Percentiles rank a stretch among this genome's conserved stretches.
Conservation (phyloP, 164 flowering plant genomes). For the Saururus chinensis region DNA sequence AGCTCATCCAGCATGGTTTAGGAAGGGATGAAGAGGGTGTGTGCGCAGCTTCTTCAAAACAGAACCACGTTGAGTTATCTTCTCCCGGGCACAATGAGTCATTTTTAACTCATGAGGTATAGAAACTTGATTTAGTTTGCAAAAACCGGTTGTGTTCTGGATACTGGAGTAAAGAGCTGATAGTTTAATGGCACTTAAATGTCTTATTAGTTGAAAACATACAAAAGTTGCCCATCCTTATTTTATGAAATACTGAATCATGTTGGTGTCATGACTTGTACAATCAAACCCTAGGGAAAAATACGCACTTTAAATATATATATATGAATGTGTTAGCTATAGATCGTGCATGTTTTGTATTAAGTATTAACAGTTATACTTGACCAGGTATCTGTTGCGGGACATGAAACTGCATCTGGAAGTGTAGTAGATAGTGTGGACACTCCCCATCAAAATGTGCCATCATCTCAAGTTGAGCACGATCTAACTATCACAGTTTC, state of each 20-base stretch:
- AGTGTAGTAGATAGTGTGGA: background rate
- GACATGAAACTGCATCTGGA: conserved; percentile 5
- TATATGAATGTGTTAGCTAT: background rate
- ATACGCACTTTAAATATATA: too few species aligned
- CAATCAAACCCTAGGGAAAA: too few species aligned
- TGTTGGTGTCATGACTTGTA: background rate
- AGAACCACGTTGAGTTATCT: background rate
- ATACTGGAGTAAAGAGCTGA: background rate
- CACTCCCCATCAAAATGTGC: conserved; percentile 2
- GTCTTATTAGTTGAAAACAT: background rate
- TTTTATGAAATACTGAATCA: too few species aligned
- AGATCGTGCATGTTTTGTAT: too few species aligned
- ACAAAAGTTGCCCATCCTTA: background rate
- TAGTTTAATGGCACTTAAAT: background rate
- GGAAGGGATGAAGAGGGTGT: background rate
- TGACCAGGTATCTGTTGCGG: background rate
- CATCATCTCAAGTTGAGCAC: conserved; percentile 5
- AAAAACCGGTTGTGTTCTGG: background rate
- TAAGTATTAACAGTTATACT: too few species aligned
- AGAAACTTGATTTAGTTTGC: too few species aligned
- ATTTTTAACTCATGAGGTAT: conserved; percentile 1
- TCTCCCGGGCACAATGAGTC: background rate
- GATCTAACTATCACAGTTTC: background rate
- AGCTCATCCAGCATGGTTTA: background rate
- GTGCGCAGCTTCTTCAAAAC: background rate